Evolutionary conservation across 2,329 filamentous ascomycete genomes (phyloP).

Genomic region (Leptoxyphium fumago): DNA sequence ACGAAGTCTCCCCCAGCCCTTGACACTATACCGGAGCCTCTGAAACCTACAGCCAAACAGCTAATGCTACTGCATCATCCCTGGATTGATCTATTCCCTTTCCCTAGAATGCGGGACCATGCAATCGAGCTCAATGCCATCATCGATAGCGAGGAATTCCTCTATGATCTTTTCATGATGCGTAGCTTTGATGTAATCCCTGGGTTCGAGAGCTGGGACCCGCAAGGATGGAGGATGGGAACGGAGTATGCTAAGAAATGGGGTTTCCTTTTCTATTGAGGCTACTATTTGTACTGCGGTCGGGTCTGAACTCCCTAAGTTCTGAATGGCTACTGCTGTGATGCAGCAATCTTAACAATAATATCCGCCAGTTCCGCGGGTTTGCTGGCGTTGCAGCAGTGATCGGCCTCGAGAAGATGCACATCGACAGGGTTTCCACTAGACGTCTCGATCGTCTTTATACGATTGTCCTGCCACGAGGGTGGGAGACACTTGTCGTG

Average conservation of each 20-base stretch:
- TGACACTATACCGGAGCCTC: constrained; percentile 5
- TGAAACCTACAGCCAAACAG: constrained; percentile 24
- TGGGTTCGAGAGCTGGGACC: constrained; percentile 19
- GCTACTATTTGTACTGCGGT: not conserved
- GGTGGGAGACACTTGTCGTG: not conserved
- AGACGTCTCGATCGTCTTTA: not conserved
- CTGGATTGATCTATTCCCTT: constrained; percentile 29
- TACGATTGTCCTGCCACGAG: not conserved
- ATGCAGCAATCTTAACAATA: not conserved
- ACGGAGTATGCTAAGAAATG: constrained; percentile 22
- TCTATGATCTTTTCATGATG: constrained; percentile 20
- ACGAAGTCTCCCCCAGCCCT: constrained; percentile 12
- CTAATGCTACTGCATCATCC: constrained; percentile 20
- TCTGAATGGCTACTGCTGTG: not conserved
- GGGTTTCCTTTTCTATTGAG: constrained; percentile 20
- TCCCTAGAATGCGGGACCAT: constrained; percentile 25
- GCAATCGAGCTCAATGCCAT: constrained; percentile 17
- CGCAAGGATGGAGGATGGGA: constrained; percentile 21
- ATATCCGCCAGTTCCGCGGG: not conserved
- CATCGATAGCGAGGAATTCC: constrained; percentile 25
- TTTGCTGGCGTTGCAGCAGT: not conserved
- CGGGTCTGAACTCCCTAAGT: not conserved
- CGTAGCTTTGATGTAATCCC: constrained; percentile 20
- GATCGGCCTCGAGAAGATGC: not conserved
- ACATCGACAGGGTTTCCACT: not conserved